Percentiles rank a stretch among this genome's conserved stretches.
Evolutionary conservation across 2,329 filamentous ascomycete species (phyloP).

Genomic region (Aspergillus ustus): DNA sequence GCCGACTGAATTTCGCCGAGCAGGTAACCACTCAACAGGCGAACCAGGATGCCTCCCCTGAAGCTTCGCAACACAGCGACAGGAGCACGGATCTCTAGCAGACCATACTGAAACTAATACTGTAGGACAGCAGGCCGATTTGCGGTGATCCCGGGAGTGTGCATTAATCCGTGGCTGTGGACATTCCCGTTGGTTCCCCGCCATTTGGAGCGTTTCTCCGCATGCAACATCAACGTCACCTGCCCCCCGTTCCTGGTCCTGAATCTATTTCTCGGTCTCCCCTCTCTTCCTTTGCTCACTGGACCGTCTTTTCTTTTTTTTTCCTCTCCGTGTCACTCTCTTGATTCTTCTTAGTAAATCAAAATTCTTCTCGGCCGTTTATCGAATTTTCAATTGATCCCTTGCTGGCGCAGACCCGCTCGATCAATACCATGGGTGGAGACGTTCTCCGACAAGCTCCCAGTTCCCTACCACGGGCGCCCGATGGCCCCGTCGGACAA

Average conservation of each 20-base stretch:
- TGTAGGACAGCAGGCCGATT: neutral
- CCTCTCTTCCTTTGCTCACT: conserved; percentile 1
- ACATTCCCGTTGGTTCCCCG: conserved; percentile 10
- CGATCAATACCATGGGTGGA: conserved; percentile 28
- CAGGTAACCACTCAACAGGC: neutral
- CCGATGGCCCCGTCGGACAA: conserved; percentile 67
- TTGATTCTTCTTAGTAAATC: neutral
- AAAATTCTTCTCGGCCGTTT: neutral
- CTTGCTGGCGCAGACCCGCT: conserved; percentile 15
- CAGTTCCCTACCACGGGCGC: conserved; percentile 55
- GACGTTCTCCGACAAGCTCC: conserved; percentile 35
- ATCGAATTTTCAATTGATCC: neutral
- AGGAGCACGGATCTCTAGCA: neutral
- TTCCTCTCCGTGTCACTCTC: neutral
- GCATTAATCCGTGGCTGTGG: neutral
- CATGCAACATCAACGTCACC: conserved; percentile 26
- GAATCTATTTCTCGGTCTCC: conserved; percentile 10
- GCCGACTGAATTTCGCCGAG: neutral
- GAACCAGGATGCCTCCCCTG: neutral
- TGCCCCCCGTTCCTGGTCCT: conserved; percentile 22
- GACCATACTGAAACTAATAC: neutral
- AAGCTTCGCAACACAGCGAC: neutral
- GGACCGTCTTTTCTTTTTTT: neutral
- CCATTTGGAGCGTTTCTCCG: conserved; percentile 15
- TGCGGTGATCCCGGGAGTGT: neutral